These are phyloP conservation scores for Lactifluus volemus DNA, from an alignment of 768 basidiomycete species.

Conservation along the genomic window DNA sequence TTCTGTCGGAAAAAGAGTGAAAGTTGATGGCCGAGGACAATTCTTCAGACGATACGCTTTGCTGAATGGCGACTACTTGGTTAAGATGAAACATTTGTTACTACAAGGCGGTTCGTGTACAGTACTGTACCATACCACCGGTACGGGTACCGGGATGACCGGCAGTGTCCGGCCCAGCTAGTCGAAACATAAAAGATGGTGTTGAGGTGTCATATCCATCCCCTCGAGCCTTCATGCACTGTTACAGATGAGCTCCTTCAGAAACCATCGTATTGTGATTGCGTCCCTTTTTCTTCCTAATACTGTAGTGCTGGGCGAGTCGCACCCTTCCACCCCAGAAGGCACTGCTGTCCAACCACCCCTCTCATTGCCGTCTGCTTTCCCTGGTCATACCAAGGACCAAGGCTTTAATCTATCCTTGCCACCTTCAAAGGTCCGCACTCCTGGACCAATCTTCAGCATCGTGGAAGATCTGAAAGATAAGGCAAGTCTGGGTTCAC, in stretches of 20 bases:
- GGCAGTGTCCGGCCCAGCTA: conserved; percentile 7
- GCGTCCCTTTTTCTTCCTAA: conserved; percentile 80
- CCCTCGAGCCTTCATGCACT: background rate
- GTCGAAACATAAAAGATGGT: background rate
- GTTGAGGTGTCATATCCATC: background rate
- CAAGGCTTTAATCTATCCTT: conserved; percentile 16
- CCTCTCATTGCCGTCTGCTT: conserved; percentile 15
- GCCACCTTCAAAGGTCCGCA: conserved; percentile 20
- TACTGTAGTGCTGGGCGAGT: conserved; percentile 56
- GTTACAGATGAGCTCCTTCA: conserved; percentile 53
- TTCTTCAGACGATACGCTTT: too few relatives aligned
- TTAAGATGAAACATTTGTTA: too few relatives aligned
- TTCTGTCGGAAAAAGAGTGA: too few relatives aligned
- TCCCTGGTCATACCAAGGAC: conserved; percentile 7
- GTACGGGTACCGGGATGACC: too few relatives aligned
- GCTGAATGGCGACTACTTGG: too few relatives aligned
- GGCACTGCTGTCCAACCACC: conserved; percentile 20
- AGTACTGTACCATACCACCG: background rate
- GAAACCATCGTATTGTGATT: conserved; percentile 67
- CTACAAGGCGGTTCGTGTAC: too few relatives aligned
- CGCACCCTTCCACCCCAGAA: conserved; percentile 44
- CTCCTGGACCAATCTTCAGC: conserved; percentile 44
- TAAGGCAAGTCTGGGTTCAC: conserved; percentile 36
- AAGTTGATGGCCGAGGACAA: too few relatives aligned
- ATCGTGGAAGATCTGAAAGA: conserved; percentile 74